Conservation (phyloP, 2,329 filamentous ascomycete genomes). For the Ophiostoma pallidulum region DNA sequence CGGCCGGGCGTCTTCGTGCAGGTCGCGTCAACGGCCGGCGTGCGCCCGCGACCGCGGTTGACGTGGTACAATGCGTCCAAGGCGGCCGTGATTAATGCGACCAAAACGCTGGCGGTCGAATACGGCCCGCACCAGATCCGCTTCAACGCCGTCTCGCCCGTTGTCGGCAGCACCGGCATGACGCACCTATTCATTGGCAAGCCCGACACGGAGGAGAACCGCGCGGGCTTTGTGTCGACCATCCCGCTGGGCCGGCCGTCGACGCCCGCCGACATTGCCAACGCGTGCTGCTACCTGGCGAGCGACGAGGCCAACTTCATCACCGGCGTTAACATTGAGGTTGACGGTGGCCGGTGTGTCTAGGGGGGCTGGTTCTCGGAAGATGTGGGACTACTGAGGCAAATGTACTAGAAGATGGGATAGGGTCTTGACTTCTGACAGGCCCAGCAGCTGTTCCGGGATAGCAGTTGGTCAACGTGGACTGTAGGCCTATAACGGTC, state of each 20-base stretch:
- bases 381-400: too few species aligned
- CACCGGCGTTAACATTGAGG: slow-evolving; percentile 61
- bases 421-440: too few species aligned
- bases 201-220: slow-evolving; percentile 52
- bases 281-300: slow-evolving; percentile 59
- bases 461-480: too few species aligned
- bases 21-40: slow-evolving; percentile 54
- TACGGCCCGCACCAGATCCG: slow-evolving; percentile 64
- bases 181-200: slow-evolving; percentile 48
- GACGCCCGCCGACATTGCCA: slow-evolving; percentile 57
- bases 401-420: too few species aligned
- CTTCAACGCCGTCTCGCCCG: slow-evolving; percentile 62
- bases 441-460: too few species aligned
- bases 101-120: slow-evolving; percentile 55
- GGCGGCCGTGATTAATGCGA: slow-evolving; percentile 52
- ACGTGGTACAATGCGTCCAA: slow-evolving; percentile 66
- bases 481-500: too few species aligned
- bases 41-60: slow-evolving; percentile 50
- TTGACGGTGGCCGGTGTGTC: slow-evolving; percentile 23
- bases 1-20: slow-evolving; percentile 54
- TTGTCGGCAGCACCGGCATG: slow-evolving; percentile 54
- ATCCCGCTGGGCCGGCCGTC: slow-evolving; percentile 47
- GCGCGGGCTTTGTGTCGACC: slow-evolving; percentile 43
- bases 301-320: slow-evolving; percentile 64
- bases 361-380: too few species aligned